Percentiles rank a stretch among this genome's conserved stretches.
These are phyloP conservation scores for Jacaranda mimosifolia DNA, from an alignment of 257 asterid genomes.

Conservation along the genomic window DNA sequence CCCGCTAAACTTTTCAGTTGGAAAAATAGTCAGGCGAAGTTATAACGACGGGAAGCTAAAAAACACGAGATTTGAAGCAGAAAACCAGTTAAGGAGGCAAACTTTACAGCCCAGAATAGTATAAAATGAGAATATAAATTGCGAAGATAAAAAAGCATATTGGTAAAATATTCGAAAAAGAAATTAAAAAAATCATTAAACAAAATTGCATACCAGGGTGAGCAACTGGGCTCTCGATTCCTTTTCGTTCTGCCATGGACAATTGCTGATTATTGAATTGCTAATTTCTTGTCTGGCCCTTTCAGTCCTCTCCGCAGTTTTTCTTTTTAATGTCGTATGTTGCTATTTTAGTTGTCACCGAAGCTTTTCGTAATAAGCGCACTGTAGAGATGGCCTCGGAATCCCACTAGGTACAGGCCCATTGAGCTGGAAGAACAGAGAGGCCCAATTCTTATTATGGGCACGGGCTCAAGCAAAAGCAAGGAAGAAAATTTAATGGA, in stretches of 20 bases:
- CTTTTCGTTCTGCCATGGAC: constrained; percentile 50
- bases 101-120: constrained; percentile 1
- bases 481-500: neutral
- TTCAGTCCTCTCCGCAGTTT: neutral
- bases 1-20: neutral
- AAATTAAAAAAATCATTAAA: neutral
- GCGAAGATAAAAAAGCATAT: neutral
- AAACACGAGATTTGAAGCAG: neutral
- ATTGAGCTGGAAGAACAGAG: constrained; percentile 16
- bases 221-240: constrained; percentile 33
- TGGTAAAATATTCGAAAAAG: neutral
- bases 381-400: constrained; percentile 21
- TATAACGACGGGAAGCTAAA: neutral
- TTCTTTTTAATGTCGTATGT: neutral
- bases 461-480: neutral
- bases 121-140: neutral
- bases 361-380: constrained; percentile 4
- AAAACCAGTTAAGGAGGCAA: neutral
- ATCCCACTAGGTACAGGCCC: neutral
- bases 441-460: neutral
- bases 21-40: neutral
- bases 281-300: neutral
- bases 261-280: constrained; percentile 14
- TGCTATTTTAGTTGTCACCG: constrained; percentile 23
- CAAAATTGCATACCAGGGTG: constrained; percentile 31